phyloP scores from a whole-genome alignment of 768 basidiomycete genomes.

The Xerocomus potaroensis region DNA sequence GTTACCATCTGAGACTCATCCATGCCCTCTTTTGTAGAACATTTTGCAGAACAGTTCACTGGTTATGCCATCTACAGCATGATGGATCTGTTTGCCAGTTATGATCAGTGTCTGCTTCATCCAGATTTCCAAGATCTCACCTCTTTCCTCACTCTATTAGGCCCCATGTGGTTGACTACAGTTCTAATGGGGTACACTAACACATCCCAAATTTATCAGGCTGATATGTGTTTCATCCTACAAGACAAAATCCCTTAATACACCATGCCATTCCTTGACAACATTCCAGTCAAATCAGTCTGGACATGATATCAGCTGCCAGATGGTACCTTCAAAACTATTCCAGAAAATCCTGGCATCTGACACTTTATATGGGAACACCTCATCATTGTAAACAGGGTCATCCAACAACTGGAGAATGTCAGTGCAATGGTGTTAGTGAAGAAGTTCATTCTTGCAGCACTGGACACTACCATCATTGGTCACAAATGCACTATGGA shows the following conservation, averaged over 20 bases:
- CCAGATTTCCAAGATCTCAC: too few species aligned
- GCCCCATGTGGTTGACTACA: too few species aligned
- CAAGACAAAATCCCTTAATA: conserved; percentile 36
- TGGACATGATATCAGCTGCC: too few species aligned
- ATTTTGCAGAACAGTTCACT: background rate
- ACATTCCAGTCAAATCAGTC: too few species aligned
- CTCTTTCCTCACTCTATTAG: too few species aligned
- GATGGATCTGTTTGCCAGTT: conserved; percentile 1
- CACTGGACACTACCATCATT: conserved; percentile 27
- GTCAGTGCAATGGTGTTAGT: conserved; percentile 36
- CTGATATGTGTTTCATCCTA: too few species aligned
- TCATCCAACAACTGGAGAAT: conserved; percentile 25
- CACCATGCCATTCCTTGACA: too few species aligned
- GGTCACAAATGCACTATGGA: conserved; percentile 37
- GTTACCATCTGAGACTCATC: background rate
- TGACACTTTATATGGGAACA: conserved; percentile 39
- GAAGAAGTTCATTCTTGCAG: conserved; percentile 31
- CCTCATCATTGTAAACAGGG: conserved; percentile 32
- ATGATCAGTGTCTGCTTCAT: background rate
- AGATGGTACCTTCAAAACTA: conserved; percentile 32
- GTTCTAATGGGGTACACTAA: too few species aligned
- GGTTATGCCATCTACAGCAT: background rate
- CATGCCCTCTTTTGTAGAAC: background rate
- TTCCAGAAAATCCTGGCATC: conserved; percentile 35
- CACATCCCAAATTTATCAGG: background rate